Evolutionary conservation across 768 basidiomycete species (phyloP).

Genomic region (Scleroderma bovista): DNA sequence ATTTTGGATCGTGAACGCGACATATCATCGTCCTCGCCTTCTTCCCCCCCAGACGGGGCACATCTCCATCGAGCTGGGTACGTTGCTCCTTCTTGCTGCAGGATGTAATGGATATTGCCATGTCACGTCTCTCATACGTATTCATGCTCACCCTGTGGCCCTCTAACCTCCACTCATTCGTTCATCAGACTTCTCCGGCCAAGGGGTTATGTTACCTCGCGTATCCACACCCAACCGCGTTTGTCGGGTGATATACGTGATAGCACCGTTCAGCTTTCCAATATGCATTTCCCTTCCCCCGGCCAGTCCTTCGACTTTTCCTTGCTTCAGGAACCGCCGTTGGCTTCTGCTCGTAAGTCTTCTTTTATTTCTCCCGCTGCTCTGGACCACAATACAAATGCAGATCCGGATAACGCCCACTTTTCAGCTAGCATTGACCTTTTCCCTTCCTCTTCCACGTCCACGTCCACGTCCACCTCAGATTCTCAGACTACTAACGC

Average conservation of each 20-base stretch:
- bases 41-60: background rate
- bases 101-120: background rate
- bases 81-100: background rate
- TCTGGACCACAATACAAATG: slow-evolving; percentile 7
- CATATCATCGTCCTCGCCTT: background rate
- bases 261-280: slow-evolving; percentile 61
- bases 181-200: slow-evolving; percentile 49
- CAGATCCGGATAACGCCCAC: slow-evolving; percentile 1
- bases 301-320: slow-evolving; percentile 5
- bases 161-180: background rate
- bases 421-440: background rate
- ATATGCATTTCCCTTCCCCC: slow-evolving; percentile 35
- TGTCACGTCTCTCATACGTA: background rate
- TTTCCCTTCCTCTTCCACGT: background rate
- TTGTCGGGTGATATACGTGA: slow-evolving; percentile 62
- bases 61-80: background rate
- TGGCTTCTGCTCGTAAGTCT: slow-evolving; percentile 11
- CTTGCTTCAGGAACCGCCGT: slow-evolving; percentile 7
- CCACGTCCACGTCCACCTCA: background rate
- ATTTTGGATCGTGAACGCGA: background rate
- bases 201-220: slow-evolving; percentile 37
- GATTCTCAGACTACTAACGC: background rate
- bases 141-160: too few species aligned
- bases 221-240: slow-evolving; percentile 32
- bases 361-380: background rate